Percentiles rank a stretch among this genome's conserved stretches.
Evolutionary conservation across 1,139 yeast species (phyloP).

Genomic region (Suhomyces panamericanus): DNA sequence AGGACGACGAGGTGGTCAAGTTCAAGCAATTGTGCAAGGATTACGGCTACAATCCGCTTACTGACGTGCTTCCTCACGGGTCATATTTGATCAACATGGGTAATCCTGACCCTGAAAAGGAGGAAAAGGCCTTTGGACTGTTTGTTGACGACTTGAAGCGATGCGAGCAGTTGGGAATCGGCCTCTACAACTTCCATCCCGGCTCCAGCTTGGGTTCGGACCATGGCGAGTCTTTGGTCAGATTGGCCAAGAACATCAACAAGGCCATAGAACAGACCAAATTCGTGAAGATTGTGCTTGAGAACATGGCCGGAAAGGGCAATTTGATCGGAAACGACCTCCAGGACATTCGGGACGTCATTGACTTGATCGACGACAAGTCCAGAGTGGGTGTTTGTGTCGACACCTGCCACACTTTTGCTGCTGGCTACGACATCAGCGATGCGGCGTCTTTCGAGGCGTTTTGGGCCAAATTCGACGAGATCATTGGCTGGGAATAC

Average conservation of each 20-base stretch:
- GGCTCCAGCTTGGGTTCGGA: slow-evolving; percentile 84
- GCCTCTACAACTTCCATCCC: slow-evolving; percentile 91
- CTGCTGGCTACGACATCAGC: slow-evolving; percentile 92
- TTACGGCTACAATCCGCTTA: slow-evolving; percentile 67
- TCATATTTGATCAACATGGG: slow-evolving; percentile 91
- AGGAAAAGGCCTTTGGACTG: slow-evolving; percentile 71
- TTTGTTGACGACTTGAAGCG: slow-evolving; percentile 83
- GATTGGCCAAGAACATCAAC: slow-evolving; percentile 78
- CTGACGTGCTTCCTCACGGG: slow-evolving; percentile 90
- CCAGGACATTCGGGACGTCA: slow-evolving; percentile 73
- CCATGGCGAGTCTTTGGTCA: slow-evolving; percentile 59
- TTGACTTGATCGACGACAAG: slow-evolving; percentile 74
- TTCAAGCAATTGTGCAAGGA: slow-evolving; percentile 64
- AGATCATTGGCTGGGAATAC: slow-evolving; percentile 69
- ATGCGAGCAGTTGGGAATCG: slow-evolving; percentile 83
- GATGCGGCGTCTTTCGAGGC: slow-evolving; percentile 52
- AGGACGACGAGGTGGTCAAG: slow-evolving; percentile 61
- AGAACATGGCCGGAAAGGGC: slow-evolving; percentile 98
- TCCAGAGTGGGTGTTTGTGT: slow-evolving; percentile 87
- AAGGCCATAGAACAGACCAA: slow-evolving; percentile 69
- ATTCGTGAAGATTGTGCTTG: slow-evolving; percentile 85
- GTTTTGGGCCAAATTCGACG: slow-evolving; percentile 78
- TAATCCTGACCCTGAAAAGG: slow-evolving; percentile 82
- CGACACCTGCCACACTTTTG: slow-evolving; percentile 93
- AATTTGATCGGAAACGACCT: slow-evolving; percentile 81